Conservation (phyloP, 164 flowering plant genomes). For the Vitis rupestris region DNA sequence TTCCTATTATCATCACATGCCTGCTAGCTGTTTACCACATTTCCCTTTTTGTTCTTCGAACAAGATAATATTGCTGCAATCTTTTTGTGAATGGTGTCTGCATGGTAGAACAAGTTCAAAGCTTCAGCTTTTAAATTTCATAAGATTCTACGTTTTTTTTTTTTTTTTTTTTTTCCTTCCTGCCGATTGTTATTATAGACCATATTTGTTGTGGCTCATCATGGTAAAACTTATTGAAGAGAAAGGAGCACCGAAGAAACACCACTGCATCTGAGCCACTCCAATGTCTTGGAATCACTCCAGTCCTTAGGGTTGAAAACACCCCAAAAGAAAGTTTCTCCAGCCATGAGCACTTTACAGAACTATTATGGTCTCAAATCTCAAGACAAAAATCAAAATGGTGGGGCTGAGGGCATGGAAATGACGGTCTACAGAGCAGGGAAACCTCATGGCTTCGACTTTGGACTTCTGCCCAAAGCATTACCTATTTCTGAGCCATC, state of each 20-base stretch:
- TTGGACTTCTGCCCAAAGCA: conserved; percentile 9
- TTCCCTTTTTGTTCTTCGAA: too few relatives aligned
- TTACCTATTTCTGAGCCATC: conserved; percentile 10
- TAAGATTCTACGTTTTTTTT: neutral
- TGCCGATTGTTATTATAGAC: neutral
- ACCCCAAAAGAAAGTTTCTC: conserved; percentile 23
- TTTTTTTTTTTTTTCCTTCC: neutral
- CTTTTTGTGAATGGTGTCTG: too few relatives aligned
- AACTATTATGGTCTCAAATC: conserved; percentile 37
- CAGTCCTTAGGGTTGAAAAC: conserved; percentile 21
- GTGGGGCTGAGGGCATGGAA: conserved; percentile 25
- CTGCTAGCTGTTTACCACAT: too few relatives aligned
- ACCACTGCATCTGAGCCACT: conserved; percentile 13
- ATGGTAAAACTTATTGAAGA: conserved; percentile 20
- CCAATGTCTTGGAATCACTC: conserved; percentile 17
- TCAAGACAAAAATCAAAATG: conserved; percentile 4
- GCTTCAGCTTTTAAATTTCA: too few relatives aligned
- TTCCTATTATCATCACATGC: too few relatives aligned
- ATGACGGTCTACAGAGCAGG: conserved; percentile 29
- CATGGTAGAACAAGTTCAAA: too few relatives aligned
- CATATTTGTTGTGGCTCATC: neutral
- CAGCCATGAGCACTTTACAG: conserved; percentile 40
- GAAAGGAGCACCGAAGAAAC: conserved; percentile 4
- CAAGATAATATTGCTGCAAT: too few relatives aligned
- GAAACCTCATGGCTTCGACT: conserved; percentile 7